Evolutionary conservation across 2,329 filamentous ascomycete species (phyloP).

Genomic region (Thelonectria discophora): DNA sequence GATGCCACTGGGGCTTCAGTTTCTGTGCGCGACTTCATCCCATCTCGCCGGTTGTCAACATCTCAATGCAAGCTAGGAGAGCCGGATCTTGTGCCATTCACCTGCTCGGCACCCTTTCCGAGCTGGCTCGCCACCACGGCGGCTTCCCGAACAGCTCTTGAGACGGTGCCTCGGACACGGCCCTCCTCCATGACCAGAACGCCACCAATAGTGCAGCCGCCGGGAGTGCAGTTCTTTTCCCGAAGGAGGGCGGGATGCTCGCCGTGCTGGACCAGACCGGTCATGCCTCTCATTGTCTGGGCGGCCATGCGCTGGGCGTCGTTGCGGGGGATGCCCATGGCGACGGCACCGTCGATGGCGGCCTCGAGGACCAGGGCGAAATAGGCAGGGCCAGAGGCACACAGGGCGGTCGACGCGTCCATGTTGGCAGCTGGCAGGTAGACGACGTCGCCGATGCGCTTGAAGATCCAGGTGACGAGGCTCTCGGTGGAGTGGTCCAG

Average conservation of each 20-base stretch:
- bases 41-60: slow-evolving; percentile 8
- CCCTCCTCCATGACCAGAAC: slow-evolving; percentile 79
- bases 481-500: slow-evolving; percentile 61
- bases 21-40: background rate
- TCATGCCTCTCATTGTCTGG: slow-evolving; percentile 79
- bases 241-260: slow-evolving; percentile 79
- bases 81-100: slow-evolving; percentile 48
- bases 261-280: slow-evolving; percentile 72
- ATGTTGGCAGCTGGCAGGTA: slow-evolving; percentile 73
- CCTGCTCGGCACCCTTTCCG: slow-evolving; percentile 50
- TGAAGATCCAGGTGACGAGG: slow-evolving; percentile 81
- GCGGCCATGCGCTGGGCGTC: slow-evolving; percentile 82
- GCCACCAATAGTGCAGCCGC: slow-evolving; percentile 80
- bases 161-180: slow-evolving; percentile 70
- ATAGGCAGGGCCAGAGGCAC: slow-evolving; percentile 79
- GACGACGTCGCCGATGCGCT: slow-evolving; percentile 74
- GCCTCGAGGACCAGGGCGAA: slow-evolving; percentile 80
- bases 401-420: slow-evolving; percentile 78
- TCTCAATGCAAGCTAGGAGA: slow-evolving; percentile 28
- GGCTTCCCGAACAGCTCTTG: slow-evolving; percentile 75
- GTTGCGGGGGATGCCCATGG: slow-evolving; percentile 77
- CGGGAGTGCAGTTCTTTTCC: slow-evolving; percentile 81
- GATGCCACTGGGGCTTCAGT: slow-evolving; percentile 4
- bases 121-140: slow-evolving; percentile 75
- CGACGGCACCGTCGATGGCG: slow-evolving; percentile 78